Conservation (phyloP, 2,329 filamentous ascomycete genomes). For the Colletotrichum sp. region DNA sequence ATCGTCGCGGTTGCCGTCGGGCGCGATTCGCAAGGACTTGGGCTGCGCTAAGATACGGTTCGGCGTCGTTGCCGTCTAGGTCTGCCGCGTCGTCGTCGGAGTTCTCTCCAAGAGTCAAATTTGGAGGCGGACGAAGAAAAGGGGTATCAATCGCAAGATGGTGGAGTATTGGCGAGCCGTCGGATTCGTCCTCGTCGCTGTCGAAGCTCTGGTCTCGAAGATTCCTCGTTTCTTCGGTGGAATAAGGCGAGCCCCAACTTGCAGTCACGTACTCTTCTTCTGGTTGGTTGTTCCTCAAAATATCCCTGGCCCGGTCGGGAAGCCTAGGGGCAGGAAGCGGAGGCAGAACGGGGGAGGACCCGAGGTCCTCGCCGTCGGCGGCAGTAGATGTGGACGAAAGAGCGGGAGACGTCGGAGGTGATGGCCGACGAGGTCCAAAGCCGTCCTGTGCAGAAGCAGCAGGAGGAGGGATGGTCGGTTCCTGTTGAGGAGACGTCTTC, state of each 20-base stretch:
- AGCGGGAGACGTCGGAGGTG: constrained; percentile 58
- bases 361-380: constrained; percentile 59
- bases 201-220: constrained; percentile 58
- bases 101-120: constrained; percentile 38
- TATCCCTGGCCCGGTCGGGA: constrained; percentile 58
- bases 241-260: constrained; percentile 93
- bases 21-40: constrained; percentile 66
- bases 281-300: constrained; percentile 59
- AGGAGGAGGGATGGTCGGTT: constrained; percentile 58
- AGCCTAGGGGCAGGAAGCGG: constrained; percentile 64
- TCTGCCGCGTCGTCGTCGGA: neutral
- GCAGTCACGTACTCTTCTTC: constrained; percentile 67
- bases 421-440: constrained; percentile 41
- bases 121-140: constrained; percentile 63
- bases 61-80: constrained; percentile 30
- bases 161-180: constrained; percentile 66
- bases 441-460: constrained; percentile 68
- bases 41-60: constrained; percentile 55
- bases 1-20: constrained; percentile 62
- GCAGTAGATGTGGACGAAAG: constrained; percentile 68
- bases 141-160: constrained; percentile 67
- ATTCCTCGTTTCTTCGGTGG: constrained; percentile 61
- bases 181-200: constrained; percentile 63
- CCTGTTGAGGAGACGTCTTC: constrained; percentile 63
- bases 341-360: constrained; percentile 63